A percentile compares a stretch with the other conserved stretches of the same genome.
These are phyloP conservation scores for Solanum stenotomum DNA, from an alignment of 257 asterid genomes.

Conservation along the genomic window DNA sequence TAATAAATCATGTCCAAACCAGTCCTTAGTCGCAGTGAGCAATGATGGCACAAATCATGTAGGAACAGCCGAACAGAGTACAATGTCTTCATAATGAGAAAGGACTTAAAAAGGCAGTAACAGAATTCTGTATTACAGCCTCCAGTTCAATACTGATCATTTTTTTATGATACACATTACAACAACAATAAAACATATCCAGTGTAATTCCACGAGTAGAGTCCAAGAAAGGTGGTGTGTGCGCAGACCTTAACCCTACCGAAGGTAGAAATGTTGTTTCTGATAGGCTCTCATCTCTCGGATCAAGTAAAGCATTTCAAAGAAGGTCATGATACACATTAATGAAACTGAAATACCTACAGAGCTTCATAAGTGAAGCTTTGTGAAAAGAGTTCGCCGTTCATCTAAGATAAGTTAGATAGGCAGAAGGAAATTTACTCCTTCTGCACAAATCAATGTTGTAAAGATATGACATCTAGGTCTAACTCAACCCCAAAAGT, in stretches of 20 bases:
- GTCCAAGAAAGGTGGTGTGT: not conserved
- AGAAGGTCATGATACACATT: not conserved
- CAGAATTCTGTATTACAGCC: not conserved
- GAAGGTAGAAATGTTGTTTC: not conserved
- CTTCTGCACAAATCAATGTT: not conserved
- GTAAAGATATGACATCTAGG: not conserved
- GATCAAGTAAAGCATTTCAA: not conserved
- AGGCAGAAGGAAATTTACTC: not conserved
- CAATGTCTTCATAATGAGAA: not conserved
- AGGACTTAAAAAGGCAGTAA: not conserved
- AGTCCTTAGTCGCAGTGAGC: not conserved
- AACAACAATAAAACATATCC: too few species aligned
- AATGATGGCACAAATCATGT: not conserved
- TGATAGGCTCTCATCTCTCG: not conserved
- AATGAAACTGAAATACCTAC: not conserved
- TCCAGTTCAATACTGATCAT: not conserved
- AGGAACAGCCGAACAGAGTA: not conserved
- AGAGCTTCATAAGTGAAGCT: not conserved
- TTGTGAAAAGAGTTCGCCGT: not conserved
- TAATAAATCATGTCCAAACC: not conserved
- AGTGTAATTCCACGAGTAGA: fast-evolving
- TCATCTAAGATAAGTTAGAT: not conserved
- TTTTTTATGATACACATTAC: not conserved
- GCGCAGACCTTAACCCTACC: not conserved
- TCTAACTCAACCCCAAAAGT: not conserved